Percentiles rank a stretch among this genome's conserved stretches.
Conservation (phyloP, 2,329 filamentous ascomycete genomes). For the Cyphellophora europaea region DNA sequence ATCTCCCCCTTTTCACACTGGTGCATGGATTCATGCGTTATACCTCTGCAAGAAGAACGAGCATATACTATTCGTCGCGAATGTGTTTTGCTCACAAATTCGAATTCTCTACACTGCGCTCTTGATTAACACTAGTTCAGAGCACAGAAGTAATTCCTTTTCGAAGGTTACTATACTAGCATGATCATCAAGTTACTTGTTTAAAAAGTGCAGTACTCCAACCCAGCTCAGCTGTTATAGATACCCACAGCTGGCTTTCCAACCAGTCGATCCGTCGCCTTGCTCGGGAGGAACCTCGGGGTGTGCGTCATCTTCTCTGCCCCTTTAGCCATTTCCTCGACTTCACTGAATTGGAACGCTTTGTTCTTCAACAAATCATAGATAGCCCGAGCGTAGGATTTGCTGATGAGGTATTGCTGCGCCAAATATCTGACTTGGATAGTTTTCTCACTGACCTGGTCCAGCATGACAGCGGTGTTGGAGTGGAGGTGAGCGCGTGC, state of each 20-base stretch:
- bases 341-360: constrained; percentile 36
- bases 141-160: too few species aligned
- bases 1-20: too few species aligned
- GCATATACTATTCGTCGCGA: too few species aligned
- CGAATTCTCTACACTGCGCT: too few species aligned
- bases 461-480: constrained; percentile 40
- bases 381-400: constrained; percentile 38
- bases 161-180: too few species aligned
- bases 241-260: constrained; percentile 4
- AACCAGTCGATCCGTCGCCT: constrained; percentile 6
- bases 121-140: too few species aligned
- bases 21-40: too few species aligned
- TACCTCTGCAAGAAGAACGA: too few species aligned
- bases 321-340: constrained; percentile 33
- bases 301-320: constrained; percentile 27
- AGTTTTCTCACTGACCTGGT: constrained; percentile 31
- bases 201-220: too few species aligned
- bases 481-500: constrained; percentile 35
- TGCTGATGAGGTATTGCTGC: constrained; percentile 41
- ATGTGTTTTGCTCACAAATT: too few species aligned
- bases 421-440: constrained; percentile 45
- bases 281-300: constrained; percentile 6
- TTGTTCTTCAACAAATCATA: constrained; percentile 36
- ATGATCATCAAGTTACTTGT: too few species aligned
- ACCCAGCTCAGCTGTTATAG: too few species aligned